A percentile compares a stretch with the other conserved stretches of the same genome.
Evolutionary conservation across 108 stramenopile species (phyloP).

Genomic region (Cyclotella distinguenda): DNA sequence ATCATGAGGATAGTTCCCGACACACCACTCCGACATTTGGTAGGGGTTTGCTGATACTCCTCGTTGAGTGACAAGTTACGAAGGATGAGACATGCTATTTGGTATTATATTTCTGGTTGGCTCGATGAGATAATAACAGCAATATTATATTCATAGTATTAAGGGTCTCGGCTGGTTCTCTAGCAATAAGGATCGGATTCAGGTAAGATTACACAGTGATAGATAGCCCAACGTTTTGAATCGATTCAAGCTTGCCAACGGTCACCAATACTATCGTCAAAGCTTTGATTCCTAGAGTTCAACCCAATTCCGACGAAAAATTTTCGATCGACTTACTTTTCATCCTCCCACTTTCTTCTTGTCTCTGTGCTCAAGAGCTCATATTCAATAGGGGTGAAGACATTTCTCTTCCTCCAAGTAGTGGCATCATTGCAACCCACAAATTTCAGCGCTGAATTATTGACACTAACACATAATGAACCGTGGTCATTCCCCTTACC

Average conservation of each 20-base stretch:
- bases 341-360: conserved; percentile 20
- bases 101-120: too few species aligned
- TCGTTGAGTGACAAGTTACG: conserved; percentile 87
- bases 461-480: conserved; percentile 4
- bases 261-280: too few species aligned
- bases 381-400: conserved; percentile 41
- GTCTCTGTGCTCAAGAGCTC: conserved; percentile 28
- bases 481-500: conserved; percentile 12
- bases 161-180: too few species aligned
- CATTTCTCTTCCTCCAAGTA: conserved; percentile 30
- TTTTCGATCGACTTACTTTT: too few species aligned
- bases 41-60: conserved; percentile 85
- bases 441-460: conserved; percentile 12
- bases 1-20: conserved; percentile 80
- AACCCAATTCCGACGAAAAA: too few species aligned
- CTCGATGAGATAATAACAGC: too few species aligned
- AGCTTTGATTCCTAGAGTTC: too few species aligned
- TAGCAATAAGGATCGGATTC: too few species aligned
- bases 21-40: conserved; percentile 86
- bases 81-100: conserved; percentile 90
- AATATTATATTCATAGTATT: too few species aligned
- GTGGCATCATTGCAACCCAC: conserved; percentile 21
- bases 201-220: too few species aligned
- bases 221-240: too few species aligned
- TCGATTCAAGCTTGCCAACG: too few species aligned